A percentile compares a stretch with the other conserved stretches of the same genome.
Conservation (phyloP, 768 basidiomycete species). For the Gloeopeniophorella convolvens region DNA sequence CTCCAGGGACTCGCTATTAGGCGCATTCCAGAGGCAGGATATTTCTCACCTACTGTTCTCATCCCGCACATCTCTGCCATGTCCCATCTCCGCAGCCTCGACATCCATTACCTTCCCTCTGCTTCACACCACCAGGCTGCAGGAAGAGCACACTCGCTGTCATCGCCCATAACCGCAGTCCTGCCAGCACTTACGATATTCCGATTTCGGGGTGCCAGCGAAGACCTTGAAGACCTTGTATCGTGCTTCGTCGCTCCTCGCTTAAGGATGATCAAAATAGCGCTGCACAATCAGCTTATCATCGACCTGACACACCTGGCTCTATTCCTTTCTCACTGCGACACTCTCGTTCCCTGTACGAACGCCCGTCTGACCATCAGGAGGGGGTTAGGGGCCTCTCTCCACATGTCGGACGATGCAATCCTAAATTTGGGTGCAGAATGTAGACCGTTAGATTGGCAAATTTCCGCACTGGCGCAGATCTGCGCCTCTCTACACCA, state of each 20-base stretch:
- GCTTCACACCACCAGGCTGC: no score
- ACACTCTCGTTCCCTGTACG: no score
- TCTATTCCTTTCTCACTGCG: no score
- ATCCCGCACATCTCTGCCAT: not conserved
- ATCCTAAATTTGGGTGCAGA: no score
- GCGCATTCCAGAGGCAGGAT: not conserved
- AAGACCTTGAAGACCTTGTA: slow-evolving; percentile 4
- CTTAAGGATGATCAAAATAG: not conserved
- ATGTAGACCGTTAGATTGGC: no score
- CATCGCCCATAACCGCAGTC: not conserved
- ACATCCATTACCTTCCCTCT: not conserved
- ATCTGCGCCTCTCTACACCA: no score
- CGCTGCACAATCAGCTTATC: not conserved
- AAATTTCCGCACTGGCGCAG: no score
- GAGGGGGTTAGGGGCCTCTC: no score
- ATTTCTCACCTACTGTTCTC: not conserved
- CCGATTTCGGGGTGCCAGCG: not conserved
- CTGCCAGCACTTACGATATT: not conserved
- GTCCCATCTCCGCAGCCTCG: not conserved
- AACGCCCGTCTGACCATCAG: no score
- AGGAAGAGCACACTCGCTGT: not conserved
- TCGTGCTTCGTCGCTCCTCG: not conserved
- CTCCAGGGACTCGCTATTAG: not conserved
- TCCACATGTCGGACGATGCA: no score
- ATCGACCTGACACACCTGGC: not conserved